Base-by-base conservation (phyloP, 768 basidiomycete species). In the Podaxis pistillaris region DNA sequence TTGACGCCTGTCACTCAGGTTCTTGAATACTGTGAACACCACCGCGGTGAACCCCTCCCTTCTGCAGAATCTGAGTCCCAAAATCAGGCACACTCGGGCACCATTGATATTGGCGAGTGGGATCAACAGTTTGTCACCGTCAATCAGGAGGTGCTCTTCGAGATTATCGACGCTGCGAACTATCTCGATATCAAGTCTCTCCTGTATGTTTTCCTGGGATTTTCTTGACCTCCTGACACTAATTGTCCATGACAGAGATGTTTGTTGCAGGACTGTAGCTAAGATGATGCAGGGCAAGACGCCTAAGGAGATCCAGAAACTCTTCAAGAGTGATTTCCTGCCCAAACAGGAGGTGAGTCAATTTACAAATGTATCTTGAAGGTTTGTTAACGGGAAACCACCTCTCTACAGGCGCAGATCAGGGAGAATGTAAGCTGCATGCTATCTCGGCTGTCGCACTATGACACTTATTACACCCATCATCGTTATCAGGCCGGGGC, bases 261-360 rank as follows among this genome's bases (percentile, higher is more conserved):
- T 97, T 63, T 96, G 96, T 1, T 97, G 96, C 86, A 96, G 96
- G 83, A 96, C 94, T 2, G 96, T 97, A 3, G 97, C 97, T 13
- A 98, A 98, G 84, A 99, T 98, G 97, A 98, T 99, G 85, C 98
- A 98, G 81, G 96, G 97, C 37, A 99, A 99, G 86, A 96, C 95
- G 3, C 97, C 97, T 22, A 97, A 98, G 75, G 97, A 98, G 79
- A 98, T 99, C 68, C 90, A 96, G 62, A 98, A 98, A 72, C 86
- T 98, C 58, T 98, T 95, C 82, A 96, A 97, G 28, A 6, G 28
- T 30, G 28, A 30, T 78, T 98, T 98, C 73, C 98, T 96, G 4
- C 95, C 96, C 19, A 97, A 99, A 73, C 97, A 98, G 75, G 97
- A 98, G 89, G 96, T 94, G 51, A 51, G 78, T 74, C n/a, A 56